Evolutionary conservation across 805 yeast species (phyloP), one percentile per base, ranked within the genome.

Genomic region (Hanseniaspora lindneri): DNA sequence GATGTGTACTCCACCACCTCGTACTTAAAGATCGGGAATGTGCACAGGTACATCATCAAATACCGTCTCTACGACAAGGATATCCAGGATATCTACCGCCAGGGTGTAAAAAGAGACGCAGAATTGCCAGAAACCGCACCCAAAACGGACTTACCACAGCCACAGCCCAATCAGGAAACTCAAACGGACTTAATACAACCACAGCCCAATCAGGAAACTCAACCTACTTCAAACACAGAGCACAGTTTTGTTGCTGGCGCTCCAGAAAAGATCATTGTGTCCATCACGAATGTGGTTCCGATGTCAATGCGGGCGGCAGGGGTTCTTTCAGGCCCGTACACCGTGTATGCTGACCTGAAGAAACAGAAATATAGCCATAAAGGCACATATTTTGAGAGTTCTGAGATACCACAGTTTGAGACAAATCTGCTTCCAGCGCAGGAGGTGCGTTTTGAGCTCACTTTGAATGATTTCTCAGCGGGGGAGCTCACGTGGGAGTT

Each of bases 321-420:
- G 54, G 60, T 83, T 16, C 75, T 83, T 50, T 11, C 25, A 7
- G 94, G 89, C 0, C 94, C 94, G 0, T 83, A 73, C 55, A 70
- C 77, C n/a, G 56, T 83, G 1, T 83, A 83, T 58, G 81, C 76
- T 34, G 94, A 83, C 61, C 75, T 84, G 29, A 64, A 77, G 44
- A 65, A 77, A 0, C 69, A 60, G 2, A 79, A 75, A 7, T 83
- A 72, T 56, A 69, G 74, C 41, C 77, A 72, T 51, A 63, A 72
- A 3, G 64, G 70, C 49, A 55, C 63, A 17, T 70, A 71, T 19
- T 79, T 79, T 56, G 71, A 81, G 13, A 77, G 88, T 2, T 85
- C 84, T 0, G 88, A 83, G 58, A 87, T 80, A 55, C 94, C 94
- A 0, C 66, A 66, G 24, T 83, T 72, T 58, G 86, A 82, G 56